Conservation (phyloP, 768 basidiomycete genomes). For the Tubosaeta sp. region DNA sequence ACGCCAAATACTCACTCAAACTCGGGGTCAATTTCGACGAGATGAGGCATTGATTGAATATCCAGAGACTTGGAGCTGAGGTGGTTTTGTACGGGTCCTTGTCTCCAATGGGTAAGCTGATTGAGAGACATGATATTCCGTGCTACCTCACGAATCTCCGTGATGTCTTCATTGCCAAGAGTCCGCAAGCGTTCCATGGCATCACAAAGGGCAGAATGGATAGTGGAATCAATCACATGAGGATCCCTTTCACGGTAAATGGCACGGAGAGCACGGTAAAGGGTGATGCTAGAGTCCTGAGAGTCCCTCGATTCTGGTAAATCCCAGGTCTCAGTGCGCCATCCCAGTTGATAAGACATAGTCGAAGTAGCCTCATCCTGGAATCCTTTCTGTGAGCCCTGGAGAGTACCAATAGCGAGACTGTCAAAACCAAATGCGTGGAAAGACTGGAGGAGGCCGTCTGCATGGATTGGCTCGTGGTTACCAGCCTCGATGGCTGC, state of each 20-base stretch:
- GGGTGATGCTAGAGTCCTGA: constrained; percentile 46
- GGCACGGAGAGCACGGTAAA: constrained; percentile 79
- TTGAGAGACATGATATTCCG: constrained; percentile 77
- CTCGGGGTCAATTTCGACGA: constrained; percentile 45
- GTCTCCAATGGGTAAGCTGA: constrained; percentile 69
- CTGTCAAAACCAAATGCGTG: constrained; percentile 88
- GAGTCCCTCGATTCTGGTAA: constrained; percentile 59
- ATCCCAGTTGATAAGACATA: constrained; percentile 78
- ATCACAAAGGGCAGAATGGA: constrained; percentile 47
- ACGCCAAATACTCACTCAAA: constrained; percentile 57
- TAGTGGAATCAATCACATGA: constrained; percentile 40
- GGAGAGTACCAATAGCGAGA: constrained; percentile 72
- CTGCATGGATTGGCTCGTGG: constrained; percentile 39
- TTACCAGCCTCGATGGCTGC: constrained; percentile 69
- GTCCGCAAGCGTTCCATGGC: constrained; percentile 63
- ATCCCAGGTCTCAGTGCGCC: constrained; percentile 96
- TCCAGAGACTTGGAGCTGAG: constrained; percentile 34
- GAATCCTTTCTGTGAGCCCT: constrained; percentile 36
- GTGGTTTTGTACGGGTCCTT: constrained; percentile 22
- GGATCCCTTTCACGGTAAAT: constrained; percentile 75
- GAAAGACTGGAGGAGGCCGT: constrained; percentile 74
- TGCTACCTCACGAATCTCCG: constrained; percentile 64
- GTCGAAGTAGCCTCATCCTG: constrained; percentile 34
- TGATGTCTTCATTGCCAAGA: constrained; percentile 76
- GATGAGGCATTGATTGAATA: constrained; percentile 35